Percentiles rank a stretch among this genome's conserved stretches.
Evolutionary conservation across 495 filamentous ascomycete genomes (phyloP).

Genomic region (Chaetomidium leptoderma): DNA sequence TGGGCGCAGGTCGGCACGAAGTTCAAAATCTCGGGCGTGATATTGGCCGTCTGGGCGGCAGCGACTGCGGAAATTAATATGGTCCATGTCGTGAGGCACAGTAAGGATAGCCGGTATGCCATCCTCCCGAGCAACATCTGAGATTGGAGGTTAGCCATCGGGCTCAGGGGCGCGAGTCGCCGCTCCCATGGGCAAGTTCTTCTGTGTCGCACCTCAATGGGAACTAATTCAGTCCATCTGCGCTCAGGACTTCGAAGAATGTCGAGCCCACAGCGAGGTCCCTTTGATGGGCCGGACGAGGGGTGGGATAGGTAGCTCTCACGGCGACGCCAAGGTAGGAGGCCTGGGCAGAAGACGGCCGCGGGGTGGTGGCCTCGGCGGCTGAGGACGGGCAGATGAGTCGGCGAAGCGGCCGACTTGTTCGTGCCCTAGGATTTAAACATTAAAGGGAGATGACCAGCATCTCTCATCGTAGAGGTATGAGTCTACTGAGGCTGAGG

Average conservation of each 20-base stretch:
- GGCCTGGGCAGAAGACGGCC: neutral
- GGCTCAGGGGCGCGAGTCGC: neutral
- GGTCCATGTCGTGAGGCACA: slow-evolving; percentile 37
- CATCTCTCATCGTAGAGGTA: slow-evolving; percentile 34
- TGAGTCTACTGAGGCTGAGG: slow-evolving; percentile 5
- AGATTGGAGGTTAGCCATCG: neutral
- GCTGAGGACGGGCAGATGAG: slow-evolving; percentile 21
- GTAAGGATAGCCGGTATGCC: slow-evolving; percentile 37
- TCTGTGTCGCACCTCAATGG: slow-evolving; percentile 14
- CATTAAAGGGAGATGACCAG: slow-evolving; percentile 37
- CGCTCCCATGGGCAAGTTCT: neutral
- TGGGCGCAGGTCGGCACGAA: slow-evolving; percentile 63
- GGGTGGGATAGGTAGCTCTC: neutral
- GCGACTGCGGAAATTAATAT: slow-evolving; percentile 26
- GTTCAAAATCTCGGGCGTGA: slow-evolving; percentile 42
- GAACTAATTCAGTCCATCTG: slow-evolving; percentile 18
- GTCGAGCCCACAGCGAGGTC: neutral
- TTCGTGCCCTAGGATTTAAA: slow-evolving; percentile 22
- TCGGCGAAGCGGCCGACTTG: slow-evolving; percentile 30
- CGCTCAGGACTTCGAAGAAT: slow-evolving; percentile 13
- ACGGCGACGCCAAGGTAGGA: neutral
- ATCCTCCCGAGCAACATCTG: slow-evolving; percentile 45
- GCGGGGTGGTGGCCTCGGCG: slow-evolving; percentile 14
- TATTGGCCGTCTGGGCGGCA: slow-evolving; percentile 28
- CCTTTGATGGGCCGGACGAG: neutral